A percentile compares a stretch with the other conserved stretches of the same genome.
These are phyloP conservation scores for Erythrophleum fordii DNA, from an alignment of 306 rosid species.

Conservation along the genomic window DNA sequence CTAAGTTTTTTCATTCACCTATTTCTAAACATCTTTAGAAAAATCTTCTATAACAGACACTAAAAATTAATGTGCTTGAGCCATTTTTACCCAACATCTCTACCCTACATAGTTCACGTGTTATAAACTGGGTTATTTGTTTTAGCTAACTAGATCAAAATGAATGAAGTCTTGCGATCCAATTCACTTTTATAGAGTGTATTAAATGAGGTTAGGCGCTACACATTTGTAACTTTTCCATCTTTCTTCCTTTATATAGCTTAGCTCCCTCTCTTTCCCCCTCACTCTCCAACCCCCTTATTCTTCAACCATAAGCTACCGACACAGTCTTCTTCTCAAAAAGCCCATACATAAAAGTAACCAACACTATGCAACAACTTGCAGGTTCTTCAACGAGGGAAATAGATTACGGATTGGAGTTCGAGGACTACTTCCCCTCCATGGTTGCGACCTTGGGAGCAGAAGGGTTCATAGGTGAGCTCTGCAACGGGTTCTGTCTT, in stretches of 20 bases:
- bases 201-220: too few species aligned
- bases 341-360: background rate
- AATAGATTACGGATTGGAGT: slow-evolving; percentile 41
- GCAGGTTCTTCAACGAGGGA: slow-evolving; percentile 33
- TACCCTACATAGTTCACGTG: background rate
- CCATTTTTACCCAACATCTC: background rate
- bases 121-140: background rate
- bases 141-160: background rate
- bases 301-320: slow-evolving; percentile 26
- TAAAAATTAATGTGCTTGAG: background rate
- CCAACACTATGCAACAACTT: background rate
- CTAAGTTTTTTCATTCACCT: background rate
- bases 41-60: background rate
- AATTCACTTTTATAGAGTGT: background rate
- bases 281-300: background rate
- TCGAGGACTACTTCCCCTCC: slow-evolving; percentile 72
- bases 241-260: too few species aligned
- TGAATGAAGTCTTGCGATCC: background rate
- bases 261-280: slow-evolving; percentile 13
- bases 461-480: slow-evolving; percentile 64
- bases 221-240: background rate
- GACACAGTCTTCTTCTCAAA: background rate
- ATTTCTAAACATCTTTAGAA: background rate
- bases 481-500: slow-evolving; percentile 61
- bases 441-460: slow-evolving; percentile 61